Evolutionary conservation across 2,329 filamentous ascomycete species (phyloP).

Genomic region (Xylariaceae sp.): DNA sequence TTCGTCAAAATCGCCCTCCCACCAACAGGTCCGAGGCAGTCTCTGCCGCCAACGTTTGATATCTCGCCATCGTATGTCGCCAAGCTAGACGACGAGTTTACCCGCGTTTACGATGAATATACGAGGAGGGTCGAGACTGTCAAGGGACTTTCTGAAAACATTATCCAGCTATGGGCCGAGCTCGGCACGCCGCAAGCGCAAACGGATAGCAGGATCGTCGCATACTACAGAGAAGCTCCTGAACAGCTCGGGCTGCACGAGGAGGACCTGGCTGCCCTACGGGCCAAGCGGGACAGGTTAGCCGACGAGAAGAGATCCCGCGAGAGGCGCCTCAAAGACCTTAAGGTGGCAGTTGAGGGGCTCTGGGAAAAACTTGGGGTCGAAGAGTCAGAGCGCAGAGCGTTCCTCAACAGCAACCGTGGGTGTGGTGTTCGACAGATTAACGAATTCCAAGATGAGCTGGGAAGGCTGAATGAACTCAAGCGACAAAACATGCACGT

Average conservation of each 20-base stretch:
- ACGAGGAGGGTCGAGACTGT: conserved; percentile 74
- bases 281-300: conserved; percentile 72
- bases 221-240: conserved; percentile 82
- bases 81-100: conserved; percentile 84
- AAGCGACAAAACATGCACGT: conserved; percentile 93
- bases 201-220: conserved; percentile 80
- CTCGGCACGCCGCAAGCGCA: conserved; percentile 91
- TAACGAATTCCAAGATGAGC: conserved; percentile 93
- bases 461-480: conserved; percentile 78
- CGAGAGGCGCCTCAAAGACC: conserved; percentile 69
- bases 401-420: conserved; percentile 79
- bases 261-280: conserved; percentile 72
- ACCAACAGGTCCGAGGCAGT: conserved; percentile 70
- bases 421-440: conserved; percentile 88
- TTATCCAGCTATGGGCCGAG: conserved; percentile 93
- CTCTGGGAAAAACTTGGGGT: conserved; percentile 87
- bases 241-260: conserved; percentile 92
- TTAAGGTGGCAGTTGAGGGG: conserved; percentile 71
- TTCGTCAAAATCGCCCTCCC: conserved; percentile 84
- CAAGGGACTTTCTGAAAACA: conserved; percentile 69
- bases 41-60: conserved; percentile 78
- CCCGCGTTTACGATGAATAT: conserved; percentile 94
- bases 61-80: conserved; percentile 86
- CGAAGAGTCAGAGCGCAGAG: conserved; percentile 75
- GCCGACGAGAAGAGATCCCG: conserved; percentile 82